Conservation (phyloP, 2,329 filamentous ascomycete species). For the Dothistroma pini region DNA sequence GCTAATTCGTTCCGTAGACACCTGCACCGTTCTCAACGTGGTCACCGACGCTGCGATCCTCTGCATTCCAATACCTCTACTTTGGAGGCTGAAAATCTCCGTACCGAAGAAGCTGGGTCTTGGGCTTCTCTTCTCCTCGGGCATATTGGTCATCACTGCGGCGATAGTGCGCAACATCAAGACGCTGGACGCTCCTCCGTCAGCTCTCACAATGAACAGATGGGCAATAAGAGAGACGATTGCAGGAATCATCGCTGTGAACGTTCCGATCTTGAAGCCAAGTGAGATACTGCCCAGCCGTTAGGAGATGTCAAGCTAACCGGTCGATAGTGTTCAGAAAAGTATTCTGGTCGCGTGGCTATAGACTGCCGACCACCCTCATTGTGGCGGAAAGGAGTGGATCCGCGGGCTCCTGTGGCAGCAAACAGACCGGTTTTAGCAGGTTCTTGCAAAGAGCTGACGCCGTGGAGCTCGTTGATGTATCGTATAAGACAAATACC, state of each 20-base stretch:
- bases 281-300: background rate
- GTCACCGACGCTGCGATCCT: conserved; percentile 35
- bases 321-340: conserved; percentile 21
- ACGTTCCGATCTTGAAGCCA: conserved; percentile 35
- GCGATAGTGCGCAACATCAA: conserved; percentile 36
- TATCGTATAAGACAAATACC: background rate
- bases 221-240: conserved; percentile 40
- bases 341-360: conserved; percentile 31
- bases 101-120: conserved; percentile 34
- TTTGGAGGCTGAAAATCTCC: conserved; percentile 35
- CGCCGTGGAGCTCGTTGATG: conserved; percentile 5
- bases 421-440: conserved; percentile 9
- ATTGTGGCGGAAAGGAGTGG: background rate
- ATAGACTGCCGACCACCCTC: background rate
- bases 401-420: background rate
- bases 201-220: conserved; percentile 36
- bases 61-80: conserved; percentile 34
- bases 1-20: conserved; percentile 31
- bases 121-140: conserved; percentile 34
- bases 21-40: conserved; percentile 33
- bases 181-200: conserved; percentile 31
- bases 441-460: conserved; percentile 7
- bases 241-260: conserved; percentile 38
- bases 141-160: conserved; percentile 37
- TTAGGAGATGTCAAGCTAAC: background rate